Percentiles rank a stretch among this genome's conserved stretches.
phyloP scores from a whole-genome alignment of 805 yeast species.

The Candida germanica region DNA sequence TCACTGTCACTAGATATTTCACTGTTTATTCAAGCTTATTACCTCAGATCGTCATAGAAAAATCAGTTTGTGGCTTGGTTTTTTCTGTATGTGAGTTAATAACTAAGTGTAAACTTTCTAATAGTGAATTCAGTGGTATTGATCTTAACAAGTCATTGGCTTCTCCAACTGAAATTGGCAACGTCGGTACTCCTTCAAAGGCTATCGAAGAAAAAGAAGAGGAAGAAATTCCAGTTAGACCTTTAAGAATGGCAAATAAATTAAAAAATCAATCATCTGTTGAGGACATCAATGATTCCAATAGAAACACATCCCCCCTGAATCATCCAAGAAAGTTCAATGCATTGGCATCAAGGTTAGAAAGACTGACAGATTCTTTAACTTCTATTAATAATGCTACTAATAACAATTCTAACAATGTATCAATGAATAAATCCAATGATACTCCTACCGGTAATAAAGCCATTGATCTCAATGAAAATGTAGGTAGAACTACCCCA shows the following conservation, averaged over 20 bases:
- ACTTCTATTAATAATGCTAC: constrained; percentile 15
- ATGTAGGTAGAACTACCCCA: constrained; percentile 10
- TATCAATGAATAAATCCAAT: constrained; percentile 5
- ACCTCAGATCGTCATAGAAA: constrained; percentile 69
- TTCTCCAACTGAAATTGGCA: background rate
- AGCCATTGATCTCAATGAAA: background rate
- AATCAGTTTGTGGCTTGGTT: constrained; percentile 72
- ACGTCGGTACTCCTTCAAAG: background rate
- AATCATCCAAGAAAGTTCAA: constrained; percentile 5
- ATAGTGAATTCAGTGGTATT: constrained; percentile 4
- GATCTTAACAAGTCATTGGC: background rate
- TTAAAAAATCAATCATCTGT: constrained; percentile 16
- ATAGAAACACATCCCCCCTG: background rate
- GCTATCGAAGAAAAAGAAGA: background rate
- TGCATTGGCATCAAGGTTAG: constrained; percentile 23
- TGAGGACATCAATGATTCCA: background rate
- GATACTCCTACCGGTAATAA: constrained; percentile 4
- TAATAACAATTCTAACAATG: constrained; percentile 7
- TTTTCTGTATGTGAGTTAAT: constrained; percentile 63
- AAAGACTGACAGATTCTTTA: constrained; percentile 16
- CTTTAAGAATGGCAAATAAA: constrained; percentile 64
- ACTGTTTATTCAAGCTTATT: constrained; percentile 59
- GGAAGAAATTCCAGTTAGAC: constrained; percentile 53
- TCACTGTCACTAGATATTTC: constrained; percentile 74
- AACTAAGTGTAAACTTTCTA: constrained; percentile 8